These are phyloP conservation scores for Venturia asperata DNA, from an alignment of 2,329 filamentous ascomycete genomes.

Conservation along the genomic window DNA sequence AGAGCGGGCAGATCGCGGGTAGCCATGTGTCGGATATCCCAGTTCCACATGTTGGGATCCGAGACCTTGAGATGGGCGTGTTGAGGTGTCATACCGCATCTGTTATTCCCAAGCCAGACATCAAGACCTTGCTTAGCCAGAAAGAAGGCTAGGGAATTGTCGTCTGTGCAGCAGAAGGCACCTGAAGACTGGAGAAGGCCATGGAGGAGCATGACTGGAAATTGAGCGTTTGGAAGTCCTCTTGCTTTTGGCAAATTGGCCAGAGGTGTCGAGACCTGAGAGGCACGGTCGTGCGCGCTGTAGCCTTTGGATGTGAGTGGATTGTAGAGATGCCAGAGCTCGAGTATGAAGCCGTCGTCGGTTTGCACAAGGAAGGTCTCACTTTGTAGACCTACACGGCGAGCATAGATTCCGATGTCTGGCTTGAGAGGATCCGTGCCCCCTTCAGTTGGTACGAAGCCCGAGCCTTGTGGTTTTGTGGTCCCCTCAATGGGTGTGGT, in stretches of 20 bases:
- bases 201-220: conserved; percentile 11
- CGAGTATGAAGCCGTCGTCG: conserved; percentile 15
- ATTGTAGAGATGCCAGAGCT: conserved; percentile 13
- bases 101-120: conserved; percentile 18
- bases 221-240: neutral
- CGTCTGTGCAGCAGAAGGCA: conserved; percentile 10
- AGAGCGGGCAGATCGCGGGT: conserved; percentile 15
- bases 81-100: conserved; percentile 9
- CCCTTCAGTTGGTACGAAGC: conserved; percentile 8
- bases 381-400: conserved; percentile 8
- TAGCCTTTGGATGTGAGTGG: neutral
- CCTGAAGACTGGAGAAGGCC: conserved; percentile 16
- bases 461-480: neutral
- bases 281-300: neutral
- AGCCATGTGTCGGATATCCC: conserved; percentile 15
- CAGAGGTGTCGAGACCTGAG: neutral
- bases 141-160: conserved; percentile 14
- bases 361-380: conserved; percentile 10
- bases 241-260: neutral
- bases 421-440: conserved; percentile 6
- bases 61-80: neutral
- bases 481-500: neutral
- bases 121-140: conserved; percentile 12
- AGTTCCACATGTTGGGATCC: conserved; percentile 14
- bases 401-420: conserved; percentile 4